Evolutionary conservation across 495 filamentous ascomycete genomes (phyloP).

Genomic region (Xylaria flabelliformis): DNA sequence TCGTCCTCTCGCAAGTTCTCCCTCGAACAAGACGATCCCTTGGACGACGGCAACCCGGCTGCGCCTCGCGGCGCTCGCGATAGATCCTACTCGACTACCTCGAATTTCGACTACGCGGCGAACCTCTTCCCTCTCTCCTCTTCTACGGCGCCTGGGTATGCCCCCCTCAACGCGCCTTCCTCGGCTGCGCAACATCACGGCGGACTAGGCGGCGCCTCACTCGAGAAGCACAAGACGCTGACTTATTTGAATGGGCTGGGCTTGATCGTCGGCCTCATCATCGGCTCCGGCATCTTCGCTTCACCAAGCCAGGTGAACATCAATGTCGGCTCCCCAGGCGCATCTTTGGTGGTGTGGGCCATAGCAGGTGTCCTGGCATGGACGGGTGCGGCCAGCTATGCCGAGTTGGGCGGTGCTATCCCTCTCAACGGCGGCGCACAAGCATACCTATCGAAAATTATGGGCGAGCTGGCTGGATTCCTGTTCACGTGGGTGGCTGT

Average conservation of each 20-base stretch:
- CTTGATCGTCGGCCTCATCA: slow-evolving; percentile 89
- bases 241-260: slow-evolving; percentile 94
- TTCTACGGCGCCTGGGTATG: slow-evolving; percentile 77
- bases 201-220: slow-evolving; percentile 59
- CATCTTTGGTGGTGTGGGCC: slow-evolving; percentile 86
- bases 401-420: slow-evolving; percentile 94
- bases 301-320: slow-evolving; percentile 92
- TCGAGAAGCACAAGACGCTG: slow-evolving; percentile 94
- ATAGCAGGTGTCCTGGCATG: slow-evolving; percentile 91
- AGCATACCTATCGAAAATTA: slow-evolving; percentile 93
- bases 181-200: slow-evolving; percentile 54
- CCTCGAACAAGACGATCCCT: slow-evolving; percentile 83
- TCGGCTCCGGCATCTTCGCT: slow-evolving; percentile 97
- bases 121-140: slow-evolving; percentile 93
- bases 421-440: slow-evolving; percentile 94
- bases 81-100: slow-evolving; percentile 86
- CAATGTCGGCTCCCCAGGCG: slow-evolving; percentile 91
- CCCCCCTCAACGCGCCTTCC: slow-evolving; percentile 77
- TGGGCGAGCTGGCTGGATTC: slow-evolving; percentile 90
- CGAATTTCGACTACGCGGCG: slow-evolving; percentile 90
- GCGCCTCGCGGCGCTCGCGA: slow-evolving; percentile 55
- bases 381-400: slow-evolving; percentile 96
- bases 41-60: slow-evolving; percentile 61
- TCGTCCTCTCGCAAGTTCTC: slow-evolving; percentile 92
- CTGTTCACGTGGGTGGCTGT: slow-evolving; percentile 96